Evolutionary conservation across 164 flowering plant genomes (phyloP).

Genomic region (Houttuynia cordata): DNA sequence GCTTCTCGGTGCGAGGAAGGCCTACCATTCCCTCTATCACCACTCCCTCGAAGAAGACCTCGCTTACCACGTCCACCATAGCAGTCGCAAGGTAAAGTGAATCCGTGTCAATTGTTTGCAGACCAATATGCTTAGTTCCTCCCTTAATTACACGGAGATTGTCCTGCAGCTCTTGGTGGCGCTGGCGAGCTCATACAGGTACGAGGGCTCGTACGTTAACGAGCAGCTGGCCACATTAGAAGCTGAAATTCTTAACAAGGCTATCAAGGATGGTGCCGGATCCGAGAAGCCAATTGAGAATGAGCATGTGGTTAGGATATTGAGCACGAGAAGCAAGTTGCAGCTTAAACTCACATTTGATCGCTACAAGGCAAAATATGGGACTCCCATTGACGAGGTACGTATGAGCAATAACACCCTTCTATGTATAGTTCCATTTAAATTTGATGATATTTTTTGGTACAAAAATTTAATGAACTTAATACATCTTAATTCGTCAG

Average conservation of each 20-base stretch:
- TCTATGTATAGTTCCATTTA: not conserved
- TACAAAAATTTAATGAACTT: too few species aligned
- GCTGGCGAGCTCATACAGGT: conserved; percentile 49
- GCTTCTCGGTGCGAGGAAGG: conserved; percentile 63
- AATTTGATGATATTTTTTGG: too few species aligned
- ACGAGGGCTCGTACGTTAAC: conserved; percentile 59
- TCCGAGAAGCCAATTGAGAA: conserved; percentile 28
- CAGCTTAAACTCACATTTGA: conserved; percentile 69
- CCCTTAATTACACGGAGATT: too few species aligned
- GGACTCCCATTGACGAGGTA: conserved; percentile 52
- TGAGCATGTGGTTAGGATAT: conserved; percentile 61
- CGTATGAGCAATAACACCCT: not conserved
- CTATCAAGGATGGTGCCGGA: conserved; percentile 18
- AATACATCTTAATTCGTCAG: conserved; percentile 14
- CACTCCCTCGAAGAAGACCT: conserved; percentile 82
- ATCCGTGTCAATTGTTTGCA: not conserved
- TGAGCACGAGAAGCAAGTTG: conserved; percentile 72
- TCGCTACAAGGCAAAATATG: conserved; percentile 49
- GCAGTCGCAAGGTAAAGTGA: conserved; percentile 38
- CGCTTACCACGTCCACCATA: conserved; percentile 27
- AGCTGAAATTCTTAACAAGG: conserved; percentile 56
- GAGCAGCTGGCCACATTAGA: conserved; percentile 52
- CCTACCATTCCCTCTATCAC: conserved; percentile 77
- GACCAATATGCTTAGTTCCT: not conserved
- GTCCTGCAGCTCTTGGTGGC: conserved; percentile 49